Base-by-base conservation (phyloP, 768 basidiomycete genomes). In the Stropharia rugosoannulata region DNA sequence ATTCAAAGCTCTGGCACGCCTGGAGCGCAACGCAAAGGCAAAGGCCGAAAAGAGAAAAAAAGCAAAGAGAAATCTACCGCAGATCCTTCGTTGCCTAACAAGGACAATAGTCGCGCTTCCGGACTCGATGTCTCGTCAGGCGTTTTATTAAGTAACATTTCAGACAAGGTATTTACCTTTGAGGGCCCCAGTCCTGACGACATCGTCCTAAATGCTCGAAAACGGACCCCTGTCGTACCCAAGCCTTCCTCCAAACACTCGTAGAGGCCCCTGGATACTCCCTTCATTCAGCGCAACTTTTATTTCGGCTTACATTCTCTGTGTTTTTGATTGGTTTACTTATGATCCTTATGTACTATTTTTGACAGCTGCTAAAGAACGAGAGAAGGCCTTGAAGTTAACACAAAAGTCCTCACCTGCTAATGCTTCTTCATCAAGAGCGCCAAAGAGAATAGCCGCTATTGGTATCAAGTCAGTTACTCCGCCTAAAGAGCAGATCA, bases 181-280 rank as follows among this genome's bases (percentile, higher is more conserved):
- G 85, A 94, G 59, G 80, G 79, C 19, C 92, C 91, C 36, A 97
- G 95, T 70, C 96, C 96, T 18, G 96, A 98, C 62, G 96, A 98
- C 64, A 72, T 91, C 59, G 85, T 98, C 8, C 75, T 90, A 63
- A 84, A 83, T 61, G 91, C 93, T 51, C 84, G 93, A 47, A 85
- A 81, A 51, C 90, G 90, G 44, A 90, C 93, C 4, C 73, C 58
- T 41, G 60, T 67, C 32, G 58, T 56, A 5, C 59, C 61, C 40
- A 71, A 69, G 62, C 53, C 58, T 37, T 57, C 56, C 22, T 59
- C 56, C 60, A 59, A 39, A 25, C 29, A 59, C 55, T 36, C 40
- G 29, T 42, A 29, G 27, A 27, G 35, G 25, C 35, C 12, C 36
- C 44, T 55, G 44, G 54, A 40, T 40, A 51, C 45, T 38, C 57